phyloP scores from a whole-genome alignment of 2,329 filamentous ascomycete species.

The Raffaelea albimanens region DNA sequence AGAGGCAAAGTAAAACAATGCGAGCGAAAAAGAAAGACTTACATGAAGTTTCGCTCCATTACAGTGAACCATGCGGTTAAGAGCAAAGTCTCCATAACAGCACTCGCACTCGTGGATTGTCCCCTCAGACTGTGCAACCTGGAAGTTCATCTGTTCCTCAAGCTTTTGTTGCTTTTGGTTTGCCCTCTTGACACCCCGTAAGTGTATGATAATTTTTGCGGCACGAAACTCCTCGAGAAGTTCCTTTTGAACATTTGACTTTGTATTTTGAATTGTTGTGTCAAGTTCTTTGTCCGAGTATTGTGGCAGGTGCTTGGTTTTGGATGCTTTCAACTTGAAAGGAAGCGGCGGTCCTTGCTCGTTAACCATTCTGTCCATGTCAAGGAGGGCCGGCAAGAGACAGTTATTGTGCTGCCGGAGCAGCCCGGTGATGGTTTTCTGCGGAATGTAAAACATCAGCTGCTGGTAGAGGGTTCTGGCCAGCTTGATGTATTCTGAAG shows the following conservation, averaged over 20 bases:
- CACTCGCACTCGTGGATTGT: constrained; percentile 60
- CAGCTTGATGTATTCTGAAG: constrained; percentile 11
- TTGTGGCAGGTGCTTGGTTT: constrained; percentile 10
- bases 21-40: constrained; percentile 8
- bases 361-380: constrained; percentile 18
- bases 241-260: constrained; percentile 14
- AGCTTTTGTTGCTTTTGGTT: constrained; percentile 18
- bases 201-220: constrained; percentile 21
- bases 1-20: background rate
- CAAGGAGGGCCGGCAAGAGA: constrained; percentile 26
- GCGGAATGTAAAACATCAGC: constrained; percentile 24
- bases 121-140: constrained; percentile 34
- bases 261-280: constrained; percentile 9
- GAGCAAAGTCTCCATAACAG: constrained; percentile 58
- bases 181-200: constrained; percentile 15
- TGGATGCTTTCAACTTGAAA: constrained; percentile 21
- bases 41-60: constrained; percentile 44
- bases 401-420: constrained; percentile 16
- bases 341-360: constrained; percentile 13
- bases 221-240: constrained; percentile 29
- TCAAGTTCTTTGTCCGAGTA: constrained; percentile 14
- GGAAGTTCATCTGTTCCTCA: constrained; percentile 30
- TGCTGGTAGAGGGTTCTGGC: constrained; percentile 21
- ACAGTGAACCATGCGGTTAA: constrained; percentile 63
- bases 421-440: constrained; percentile 16